Percentiles rank a stretch among this genome's conserved stretches.
Conservation (phyloP, 768 basidiomycete species). For the Lactarius hengduanensis region DNA sequence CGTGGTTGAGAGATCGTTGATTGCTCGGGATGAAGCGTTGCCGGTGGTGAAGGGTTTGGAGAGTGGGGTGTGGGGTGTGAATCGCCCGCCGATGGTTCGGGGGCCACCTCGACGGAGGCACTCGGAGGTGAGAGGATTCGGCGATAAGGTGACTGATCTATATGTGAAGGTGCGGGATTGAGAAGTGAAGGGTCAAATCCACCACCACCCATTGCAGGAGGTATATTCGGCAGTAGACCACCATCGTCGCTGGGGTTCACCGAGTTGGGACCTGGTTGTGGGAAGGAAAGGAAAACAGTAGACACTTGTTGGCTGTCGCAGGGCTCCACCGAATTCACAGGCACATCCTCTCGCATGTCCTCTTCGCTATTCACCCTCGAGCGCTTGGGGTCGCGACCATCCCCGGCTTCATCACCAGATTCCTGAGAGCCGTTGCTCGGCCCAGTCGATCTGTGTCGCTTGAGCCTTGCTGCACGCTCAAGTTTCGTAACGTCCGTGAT, state of each 20-base stretch:
- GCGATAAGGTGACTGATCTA: constrained; percentile 10
- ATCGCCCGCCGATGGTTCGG: constrained; percentile 4
- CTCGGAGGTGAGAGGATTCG: constrained; percentile 19
- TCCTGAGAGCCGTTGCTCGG: constrained; percentile 31
- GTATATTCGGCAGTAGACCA: constrained; percentile 22
- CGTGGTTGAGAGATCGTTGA: constrained; percentile 3
- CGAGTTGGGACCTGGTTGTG: constrained; percentile 11
- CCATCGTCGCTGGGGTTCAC: constrained; percentile 1
- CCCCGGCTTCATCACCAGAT: constrained; percentile 29
- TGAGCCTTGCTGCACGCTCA: constrained; percentile 55
- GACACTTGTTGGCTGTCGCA: constrained; percentile 14
- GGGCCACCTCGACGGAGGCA: constrained; percentile 26
- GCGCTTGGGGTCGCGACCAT: constrained; percentile 24
- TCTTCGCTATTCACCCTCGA: constrained; percentile 30
- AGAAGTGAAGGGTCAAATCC: constrained; percentile 26
- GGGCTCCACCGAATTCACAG: constrained; percentile 20
- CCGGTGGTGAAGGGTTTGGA: not conserved
- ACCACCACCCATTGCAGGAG: constrained; percentile 22
- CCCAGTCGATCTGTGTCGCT: constrained; percentile 56
- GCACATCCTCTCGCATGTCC: constrained; percentile 26
- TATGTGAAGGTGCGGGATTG: constrained; percentile 19
- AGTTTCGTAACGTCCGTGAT: constrained; percentile 76
- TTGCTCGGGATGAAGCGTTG: constrained; percentile 1
- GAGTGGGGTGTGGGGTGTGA: constrained; percentile 4
- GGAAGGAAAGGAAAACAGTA: constrained; percentile 22